Evolutionary conservation across 257 asterid species (phyloP).

Genomic region (Haberlea rhodopensis): DNA sequence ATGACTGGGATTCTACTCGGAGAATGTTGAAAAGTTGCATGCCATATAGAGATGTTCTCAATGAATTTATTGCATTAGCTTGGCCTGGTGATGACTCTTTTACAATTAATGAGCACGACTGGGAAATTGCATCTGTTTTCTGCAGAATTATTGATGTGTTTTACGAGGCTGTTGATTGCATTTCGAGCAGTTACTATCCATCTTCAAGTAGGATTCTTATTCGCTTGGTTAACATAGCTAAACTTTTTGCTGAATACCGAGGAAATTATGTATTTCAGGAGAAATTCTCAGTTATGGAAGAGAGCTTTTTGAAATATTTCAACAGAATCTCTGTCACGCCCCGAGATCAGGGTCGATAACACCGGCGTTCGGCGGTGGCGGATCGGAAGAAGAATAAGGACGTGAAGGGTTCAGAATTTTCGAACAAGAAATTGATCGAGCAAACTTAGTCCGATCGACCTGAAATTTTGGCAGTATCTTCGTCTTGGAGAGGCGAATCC

Average conservation of each 20-base stretch:
- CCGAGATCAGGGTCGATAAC: too few species aligned
- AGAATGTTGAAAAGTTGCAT: too few species aligned
- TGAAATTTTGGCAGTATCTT: too few species aligned
- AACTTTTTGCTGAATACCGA: conserved; percentile 13
- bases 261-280: conserved; percentile 4
- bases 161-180: conserved; percentile 20
- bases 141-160: conserved; percentile 22
- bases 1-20: neutral
- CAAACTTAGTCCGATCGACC: too few species aligned
- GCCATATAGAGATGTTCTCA: conserved; percentile 13
- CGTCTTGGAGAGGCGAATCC: too few species aligned
- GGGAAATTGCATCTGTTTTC: conserved; percentile 14
- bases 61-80: neutral
- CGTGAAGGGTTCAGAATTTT: too few species aligned
- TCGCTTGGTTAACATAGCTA: conserved; percentile 27
- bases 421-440: too few species aligned
- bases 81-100: conserved; percentile 3
- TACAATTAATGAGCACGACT: conserved; percentile 11
- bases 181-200: conserved; percentile 15
- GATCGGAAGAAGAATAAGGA: too few species aligned
- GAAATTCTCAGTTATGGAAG: conserved; percentile 19
- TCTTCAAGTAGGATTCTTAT: conserved; percentile 18
- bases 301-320: conserved; percentile 15
- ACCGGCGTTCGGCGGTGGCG: too few species aligned
- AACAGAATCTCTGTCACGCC: too few species aligned